Evolutionary conservation across 805 yeast species (phyloP), one percentile per base, ranked within the genome.

Genomic region (Suhomyces vadensis): DNA sequence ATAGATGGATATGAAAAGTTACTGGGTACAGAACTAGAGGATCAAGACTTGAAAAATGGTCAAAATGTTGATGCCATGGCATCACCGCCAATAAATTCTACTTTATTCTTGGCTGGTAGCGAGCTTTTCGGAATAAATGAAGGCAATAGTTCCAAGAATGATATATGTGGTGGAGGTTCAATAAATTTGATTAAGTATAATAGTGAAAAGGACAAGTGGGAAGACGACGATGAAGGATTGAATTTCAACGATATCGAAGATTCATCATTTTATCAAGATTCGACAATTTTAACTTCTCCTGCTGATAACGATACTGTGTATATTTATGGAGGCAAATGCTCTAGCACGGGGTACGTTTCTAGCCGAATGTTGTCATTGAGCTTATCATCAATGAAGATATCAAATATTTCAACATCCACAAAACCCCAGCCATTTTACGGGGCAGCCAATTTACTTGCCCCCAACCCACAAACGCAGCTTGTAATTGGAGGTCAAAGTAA

Each of bases 401-500:
- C 70, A 26, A 67, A 73, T 37, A 71, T 75, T 3, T 50, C 70
- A 25, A 73, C 82, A 0, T 57, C 82, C 1, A 73, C 83, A 11
- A 68, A 76, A 38, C 86, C 87, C 7, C 74, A 75, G 11, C 65
- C 78, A 0, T 81, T 81, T 51, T 78, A 72, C 51, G 82, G 81
- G 1, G 78, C 83, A 0, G 60, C 78, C 0, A 68, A 62, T 25
- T 42, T 72, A 5, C 60, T 72, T 47, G 71, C 80, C 1, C 75
- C 76, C 17, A 59, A 69, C 23, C 72, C 78, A 7, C 72, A 65
- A 42, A 65, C 77, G 3, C 78, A 72, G 49, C 60, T 82, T 26
- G 58, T 87, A 2, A 65, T 87, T 33, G 95, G 94, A 0, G 95
- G 95, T 2, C 70, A 69, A 42, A 75, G 87, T 2, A 53, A 59